These are phyloP conservation scores for Colletotrichum sp. DNA, from an alignment of 2,329 filamentous ascomycete genomes.

Conservation along the genomic window DNA sequence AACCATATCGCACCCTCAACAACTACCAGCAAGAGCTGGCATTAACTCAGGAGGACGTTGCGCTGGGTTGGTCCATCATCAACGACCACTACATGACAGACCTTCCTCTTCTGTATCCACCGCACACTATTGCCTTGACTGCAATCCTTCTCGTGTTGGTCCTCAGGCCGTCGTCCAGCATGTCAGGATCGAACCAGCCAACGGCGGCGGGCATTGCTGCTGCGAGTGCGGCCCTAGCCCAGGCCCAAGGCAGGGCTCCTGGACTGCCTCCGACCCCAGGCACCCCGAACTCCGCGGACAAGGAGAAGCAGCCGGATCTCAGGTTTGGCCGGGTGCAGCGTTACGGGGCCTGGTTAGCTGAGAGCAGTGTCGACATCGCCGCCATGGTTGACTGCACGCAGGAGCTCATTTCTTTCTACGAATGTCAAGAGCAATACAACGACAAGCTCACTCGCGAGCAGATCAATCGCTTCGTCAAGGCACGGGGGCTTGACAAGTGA, in stretches of 20 bases:
- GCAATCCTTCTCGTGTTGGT: constrained; percentile 86
- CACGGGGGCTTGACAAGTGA: constrained; percentile 59
- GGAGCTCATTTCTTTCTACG: constrained; percentile 89
- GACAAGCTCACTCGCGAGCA: constrained; percentile 64
- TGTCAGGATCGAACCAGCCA: constrained; percentile 31
- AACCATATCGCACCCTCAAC: constrained; percentile 83
- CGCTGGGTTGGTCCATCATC: constrained; percentile 80
- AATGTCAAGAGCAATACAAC: constrained; percentile 67
- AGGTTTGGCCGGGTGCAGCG: constrained; percentile 69
- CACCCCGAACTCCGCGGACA: constrained; percentile 26
- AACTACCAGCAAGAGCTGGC: constrained; percentile 72
- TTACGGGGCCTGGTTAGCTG: constrained; percentile 79
- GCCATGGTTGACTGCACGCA: constrained; percentile 89
- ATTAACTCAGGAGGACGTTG: constrained; percentile 78
- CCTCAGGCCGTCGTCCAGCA: constrained; percentile 63
- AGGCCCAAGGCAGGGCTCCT: constrained; percentile 33
- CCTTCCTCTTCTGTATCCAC: constrained; percentile 81
- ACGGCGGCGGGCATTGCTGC: constrained; percentile 51
- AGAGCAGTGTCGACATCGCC: constrained; percentile 84
- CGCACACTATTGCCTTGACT: constrained; percentile 88
- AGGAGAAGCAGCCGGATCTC: constrained; percentile 56
- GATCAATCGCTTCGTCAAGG: constrained; percentile 64
- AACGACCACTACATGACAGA: constrained; percentile 95
- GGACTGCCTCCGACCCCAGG: constrained; percentile 16
- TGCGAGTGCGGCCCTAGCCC: constrained; percentile 53